Percentiles rank a stretch among this genome's conserved stretches.
Evolutionary conservation across 345 rosid genomes (phyloP).

Genomic region (Aquilaria malaccensis): DNA sequence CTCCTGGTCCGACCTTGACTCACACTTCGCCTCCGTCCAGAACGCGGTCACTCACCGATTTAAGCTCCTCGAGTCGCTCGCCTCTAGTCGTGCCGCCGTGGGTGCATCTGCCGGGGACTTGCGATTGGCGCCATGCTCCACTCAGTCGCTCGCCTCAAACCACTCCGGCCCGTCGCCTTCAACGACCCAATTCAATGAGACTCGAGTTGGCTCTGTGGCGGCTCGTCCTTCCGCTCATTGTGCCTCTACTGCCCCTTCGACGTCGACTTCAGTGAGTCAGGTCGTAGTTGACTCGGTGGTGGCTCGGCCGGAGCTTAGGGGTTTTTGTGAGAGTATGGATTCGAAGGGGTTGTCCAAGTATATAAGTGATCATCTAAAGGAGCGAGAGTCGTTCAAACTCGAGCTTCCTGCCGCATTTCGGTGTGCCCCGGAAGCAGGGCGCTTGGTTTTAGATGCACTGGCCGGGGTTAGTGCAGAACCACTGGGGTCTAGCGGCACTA

Average conservation of each 20-base stretch:
- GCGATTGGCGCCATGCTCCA: not conserved
- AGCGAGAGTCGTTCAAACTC: slow-evolving; percentile 23
- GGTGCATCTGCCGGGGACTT: not conserved
- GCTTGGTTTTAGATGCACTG: slow-evolving; percentile 58
- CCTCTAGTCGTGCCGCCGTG: slow-evolving; percentile 3
- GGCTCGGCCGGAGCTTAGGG: slow-evolving; percentile 34
- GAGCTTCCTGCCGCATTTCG: slow-evolving; percentile 41
- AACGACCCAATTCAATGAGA: not conserved
- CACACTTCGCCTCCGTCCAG: slow-evolving; percentile 52
- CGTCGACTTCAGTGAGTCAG: not conserved
- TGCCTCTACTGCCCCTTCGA: slow-evolving; percentile 1
- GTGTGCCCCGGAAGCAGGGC: slow-evolving; percentile 36
- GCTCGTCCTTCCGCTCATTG: not conserved
- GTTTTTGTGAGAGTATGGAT: slow-evolving; percentile 55
- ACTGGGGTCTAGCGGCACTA: slow-evolving; percentile 8
- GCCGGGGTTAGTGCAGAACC: slow-evolving; percentile 29
- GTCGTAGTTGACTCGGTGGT: slow-evolving; percentile 11
- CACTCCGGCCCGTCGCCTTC: not conserved
- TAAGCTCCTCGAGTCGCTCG: slow-evolving; percentile 37
- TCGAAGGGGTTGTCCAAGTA: slow-evolving; percentile 49
- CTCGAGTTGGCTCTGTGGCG: not conserved
- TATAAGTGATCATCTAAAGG: slow-evolving; percentile 26
- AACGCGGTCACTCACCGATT: slow-evolving; percentile 35
- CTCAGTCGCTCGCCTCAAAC: not conserved
- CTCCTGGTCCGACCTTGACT: slow-evolving; percentile 66